A percentile compares a stretch with the other conserved stretches of the same genome.
phyloP scores from a whole-genome alignment of 352 stramenopile genomes.

The Phytophthora aleatoria region DNA sequence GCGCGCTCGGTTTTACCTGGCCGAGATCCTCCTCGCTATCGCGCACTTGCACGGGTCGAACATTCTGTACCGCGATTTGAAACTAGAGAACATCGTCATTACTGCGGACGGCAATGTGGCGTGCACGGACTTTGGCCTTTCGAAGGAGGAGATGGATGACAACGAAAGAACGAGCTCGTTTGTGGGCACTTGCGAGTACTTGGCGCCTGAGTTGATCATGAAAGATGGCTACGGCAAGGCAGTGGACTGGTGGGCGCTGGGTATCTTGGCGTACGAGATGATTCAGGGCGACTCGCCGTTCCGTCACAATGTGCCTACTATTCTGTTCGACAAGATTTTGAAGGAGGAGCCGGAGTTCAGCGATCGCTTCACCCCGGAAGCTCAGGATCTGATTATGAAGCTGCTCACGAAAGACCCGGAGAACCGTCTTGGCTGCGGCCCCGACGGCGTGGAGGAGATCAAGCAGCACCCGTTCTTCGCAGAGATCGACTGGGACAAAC shows the following conservation, averaged over 20 bases:
- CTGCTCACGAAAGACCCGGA: constrained; percentile 63
- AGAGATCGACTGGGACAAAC: constrained; percentile 73
- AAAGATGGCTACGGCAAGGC: constrained; percentile 74
- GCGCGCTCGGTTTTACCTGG: constrained; percentile 68
- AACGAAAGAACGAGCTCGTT: constrained; percentile 71
- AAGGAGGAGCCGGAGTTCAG: constrained; percentile 75
- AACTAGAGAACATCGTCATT: constrained; percentile 81
- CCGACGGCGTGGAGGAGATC: constrained; percentile 71
- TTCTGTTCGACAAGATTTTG: constrained; percentile 84
- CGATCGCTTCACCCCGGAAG: constrained; percentile 69
- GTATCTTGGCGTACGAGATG: constrained; percentile 78
- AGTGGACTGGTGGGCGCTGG: constrained; percentile 81
- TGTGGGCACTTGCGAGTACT: constrained; percentile 77
- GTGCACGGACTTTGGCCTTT: constrained; percentile 76
- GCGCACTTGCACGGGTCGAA: constrained; percentile 61
- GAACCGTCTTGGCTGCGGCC: constrained; percentile 57
- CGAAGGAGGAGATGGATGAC: constrained; percentile 78
- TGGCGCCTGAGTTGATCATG: constrained; percentile 74
- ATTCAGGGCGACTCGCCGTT: constrained; percentile 79
- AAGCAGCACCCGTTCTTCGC: constrained; percentile 72
- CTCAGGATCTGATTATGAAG: constrained; percentile 64
- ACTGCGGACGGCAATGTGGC: constrained; percentile 71
- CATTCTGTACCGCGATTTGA: constrained; percentile 79
- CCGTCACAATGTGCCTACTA: constrained; percentile 62
- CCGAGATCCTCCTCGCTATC: constrained; percentile 72